These are phyloP conservation scores for Citrus sinensis DNA, from an alignment of 345 rosid species.

Conservation along the genomic window DVS_A1.0 CM039167.1:3922001-3922500, in stretches of 20 bases:
- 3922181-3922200: not conserved
- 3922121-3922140: not conserved
- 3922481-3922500: not conserved
- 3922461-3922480: too few species aligned
- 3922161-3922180: not conserved
- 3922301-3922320: not conserved
- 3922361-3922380: too few species aligned
- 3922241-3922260: not conserved
- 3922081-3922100: not conserved
- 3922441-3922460: too few species aligned
- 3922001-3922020: not conserved
- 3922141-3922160: not conserved
- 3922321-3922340: not conserved
- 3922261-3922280: constrained; percentile 8
- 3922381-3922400: not conserved
- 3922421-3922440: not conserved
- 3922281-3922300: not conserved
- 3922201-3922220: not conserved
- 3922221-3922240: not conserved
- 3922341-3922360: too few species aligned
- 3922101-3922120: not conserved
- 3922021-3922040: not conserved
- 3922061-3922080: not conserved
- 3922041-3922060: not conserved
- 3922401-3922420: not conserved